Conservation (phyloP, 108 stramenopile genomes). For the Nitzschia sp. region DNA sequence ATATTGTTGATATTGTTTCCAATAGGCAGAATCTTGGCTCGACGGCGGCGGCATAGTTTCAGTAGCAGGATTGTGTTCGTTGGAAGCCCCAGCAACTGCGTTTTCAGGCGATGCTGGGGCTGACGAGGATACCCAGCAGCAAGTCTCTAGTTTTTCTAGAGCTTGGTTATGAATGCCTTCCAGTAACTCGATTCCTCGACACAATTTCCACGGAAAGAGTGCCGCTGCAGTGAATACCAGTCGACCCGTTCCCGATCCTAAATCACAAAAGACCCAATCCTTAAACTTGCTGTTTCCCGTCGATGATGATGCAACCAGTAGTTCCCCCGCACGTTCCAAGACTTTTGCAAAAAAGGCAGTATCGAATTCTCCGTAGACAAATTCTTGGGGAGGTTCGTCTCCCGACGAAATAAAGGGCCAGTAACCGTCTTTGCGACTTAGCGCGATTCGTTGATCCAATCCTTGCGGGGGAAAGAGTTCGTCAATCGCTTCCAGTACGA, state of each 20-base stretch:
- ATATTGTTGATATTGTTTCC: slow-evolving; percentile 9
- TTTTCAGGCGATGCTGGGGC: not conserved
- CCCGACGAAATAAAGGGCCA: slow-evolving; percentile 74
- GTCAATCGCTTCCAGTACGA: slow-evolving; percentile 50
- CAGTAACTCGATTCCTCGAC: slow-evolving; percentile 71
- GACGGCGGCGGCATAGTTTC: not conserved
- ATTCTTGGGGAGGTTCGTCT: slow-evolving; percentile 63
- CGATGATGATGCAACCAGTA: slow-evolving; percentile 2
- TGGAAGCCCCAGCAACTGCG: not conserved
- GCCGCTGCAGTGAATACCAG: slow-evolving; percentile 74
- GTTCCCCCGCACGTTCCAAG: slow-evolving; percentile 50
- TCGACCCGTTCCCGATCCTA: slow-evolving; percentile 81
- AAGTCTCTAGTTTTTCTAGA: slow-evolving; percentile 28
- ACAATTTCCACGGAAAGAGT: slow-evolving; percentile 63
- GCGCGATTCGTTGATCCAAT: slow-evolving; percentile 63
- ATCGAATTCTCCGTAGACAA: slow-evolving; percentile 87
- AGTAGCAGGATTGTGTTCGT: not conserved
- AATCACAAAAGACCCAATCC: slow-evolving; percentile 60
- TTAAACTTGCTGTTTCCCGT: not conserved
- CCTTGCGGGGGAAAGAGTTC: slow-evolving; percentile 58
- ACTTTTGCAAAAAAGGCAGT: slow-evolving; percentile 66
- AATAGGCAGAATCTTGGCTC: not conserved
- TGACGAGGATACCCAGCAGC: slow-evolving; percentile 2
- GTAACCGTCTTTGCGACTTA: slow-evolving; percentile 80
- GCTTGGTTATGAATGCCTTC: slow-evolving; percentile 59